Base-by-base conservation (phyloP, 495 filamentous ascomycete genomes). In the Neurospora cerealis region DNA sequence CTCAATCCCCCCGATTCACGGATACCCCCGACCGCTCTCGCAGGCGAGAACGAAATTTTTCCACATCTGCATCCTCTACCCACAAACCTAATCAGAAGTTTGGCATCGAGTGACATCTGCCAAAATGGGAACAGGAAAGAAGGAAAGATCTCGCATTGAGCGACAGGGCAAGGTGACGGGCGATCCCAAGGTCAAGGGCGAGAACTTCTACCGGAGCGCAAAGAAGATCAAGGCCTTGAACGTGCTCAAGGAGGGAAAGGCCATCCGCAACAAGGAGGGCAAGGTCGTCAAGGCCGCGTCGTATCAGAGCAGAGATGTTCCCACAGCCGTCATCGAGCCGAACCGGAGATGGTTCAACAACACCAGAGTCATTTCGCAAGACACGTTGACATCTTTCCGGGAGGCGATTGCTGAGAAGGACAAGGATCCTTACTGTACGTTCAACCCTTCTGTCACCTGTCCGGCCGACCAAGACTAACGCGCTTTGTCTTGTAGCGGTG, bases 111-210 rank as follows among this genome's bases (percentile, higher is more conserved):
- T 72, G 69, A 42, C 37, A 76, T 70, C 71, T 71, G 76, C 76
- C 76, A 80, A 71, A 72, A 98, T 99, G 96, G 96, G 96, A 84
- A 94, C 44, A 80, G 79, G 90, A 77, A 99, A 98, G 88, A 98
- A 98, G 85, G 96, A 99, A 82, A 90, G 88, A 75, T 85, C 84
- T 80, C 91, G 96, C 81, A 91, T 91, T 83, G 87, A 78, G 80
- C 85, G 93, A 76, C 88, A 97, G 86, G 93, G 94, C 70, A 94
- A 94, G 86, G 84, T 85, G 69, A 87, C 87, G 73, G 91, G 93
- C 88, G 94, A 98, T 84, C 93, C 98, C 71, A 93, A 91, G 80
- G 86, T 88, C 74, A 99, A 99, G 83, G 96, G 96, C 81, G 96
- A 98, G 73, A 81, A 81, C 75, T 77, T 83, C 70, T 79, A 83